A percentile compares a stretch with the other conserved stretches of the same genome.
Conservation (phyloP, 2,329 filamentous ascomycete genomes). For the Lomentospora prolificans region DNA sequence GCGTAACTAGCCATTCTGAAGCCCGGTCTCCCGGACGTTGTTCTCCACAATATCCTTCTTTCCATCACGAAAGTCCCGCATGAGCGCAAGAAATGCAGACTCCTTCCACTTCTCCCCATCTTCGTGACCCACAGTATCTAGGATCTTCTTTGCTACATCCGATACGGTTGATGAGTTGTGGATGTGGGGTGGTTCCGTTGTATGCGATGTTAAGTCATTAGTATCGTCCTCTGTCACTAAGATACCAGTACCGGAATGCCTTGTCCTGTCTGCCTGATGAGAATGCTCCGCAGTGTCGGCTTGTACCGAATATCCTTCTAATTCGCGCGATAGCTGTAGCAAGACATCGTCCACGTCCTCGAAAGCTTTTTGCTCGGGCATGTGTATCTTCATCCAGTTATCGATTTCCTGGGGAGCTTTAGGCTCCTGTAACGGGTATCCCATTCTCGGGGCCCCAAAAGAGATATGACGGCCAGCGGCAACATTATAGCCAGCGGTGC, state of each 20-base stretch:
- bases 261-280: not conserved
- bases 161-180: conserved; percentile 23
- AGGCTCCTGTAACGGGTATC: not conserved
- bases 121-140: conserved; percentile 33
- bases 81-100: conserved; percentile 32
- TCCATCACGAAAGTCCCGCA: conserved; percentile 35
- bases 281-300: not conserved
- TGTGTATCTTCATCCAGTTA: conserved; percentile 28
- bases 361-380: conserved; percentile 13
- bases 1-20: not conserved
- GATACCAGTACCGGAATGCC: not conserved
- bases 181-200: too few species aligned
- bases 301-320: conserved; percentile 16
- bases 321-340: conserved; percentile 31
- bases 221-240: not conserved
- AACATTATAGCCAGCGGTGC: not conserved
- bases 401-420: conserved; percentile 26
- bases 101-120: conserved; percentile 36
- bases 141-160: conserved; percentile 30
- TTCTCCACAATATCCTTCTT: conserved; percentile 33
- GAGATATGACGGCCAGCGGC: not conserved
- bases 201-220: not conserved
- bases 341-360: conserved; percentile 31
- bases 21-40: conserved; percentile 24
- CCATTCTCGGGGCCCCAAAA: not conserved